Base-by-base conservation (phyloP, 495 filamentous ascomycete species). In the Glonium stellatum region DNA sequence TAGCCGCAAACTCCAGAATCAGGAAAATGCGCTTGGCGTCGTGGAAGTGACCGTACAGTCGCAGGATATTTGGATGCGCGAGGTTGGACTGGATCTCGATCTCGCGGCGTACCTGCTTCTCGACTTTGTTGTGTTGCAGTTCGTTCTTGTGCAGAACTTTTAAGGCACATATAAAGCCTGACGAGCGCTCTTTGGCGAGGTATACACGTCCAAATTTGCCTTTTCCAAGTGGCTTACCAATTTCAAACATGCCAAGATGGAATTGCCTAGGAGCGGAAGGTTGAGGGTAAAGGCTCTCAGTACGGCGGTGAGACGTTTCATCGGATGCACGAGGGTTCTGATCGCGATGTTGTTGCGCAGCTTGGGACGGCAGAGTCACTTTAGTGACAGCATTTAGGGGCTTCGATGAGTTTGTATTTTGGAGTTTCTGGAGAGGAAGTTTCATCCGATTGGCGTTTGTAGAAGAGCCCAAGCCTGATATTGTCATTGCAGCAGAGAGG, bases 231-330 rank as follows among this genome's bases (percentile, higher is more conserved):
- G 93, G 95, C 50, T 92, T 88, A 10, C 93, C 93, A 65, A 98
- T 97, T 68, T 98, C 93, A 69, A 98, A 98, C 93, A 98, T 97
- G 71, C 92, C 91, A 1, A 98, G 85, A 64, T 97, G 90, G 70
- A 93, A 89, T 54, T 90, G 81, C 66, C 87, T 92, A 1, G 85
- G 82, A 48, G 77, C 60, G 13, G 67, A 23, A 51, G 83, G 75
- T 68, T 89, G 83, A 54, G 84, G 78, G 57, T 84, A 83, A 22
- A 73, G 74, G 36, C 79, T 77, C 56, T 69, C 63, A 60, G 54
- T 67, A 47, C 65, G 65, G 18, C 65, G 65, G 51, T 65, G 62
- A 35, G 60, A 51, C 31, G 31, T 23, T 65, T 69, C 41, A 62
- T 71, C 61, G 58, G 71, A 76, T 4, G 62, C 54, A 21, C 59